Evolutionary conservation across 2,329 filamentous ascomycete species (phyloP), one percentile per base, ranked within the genome.

Genomic region (Nemania sp.): DNA sequence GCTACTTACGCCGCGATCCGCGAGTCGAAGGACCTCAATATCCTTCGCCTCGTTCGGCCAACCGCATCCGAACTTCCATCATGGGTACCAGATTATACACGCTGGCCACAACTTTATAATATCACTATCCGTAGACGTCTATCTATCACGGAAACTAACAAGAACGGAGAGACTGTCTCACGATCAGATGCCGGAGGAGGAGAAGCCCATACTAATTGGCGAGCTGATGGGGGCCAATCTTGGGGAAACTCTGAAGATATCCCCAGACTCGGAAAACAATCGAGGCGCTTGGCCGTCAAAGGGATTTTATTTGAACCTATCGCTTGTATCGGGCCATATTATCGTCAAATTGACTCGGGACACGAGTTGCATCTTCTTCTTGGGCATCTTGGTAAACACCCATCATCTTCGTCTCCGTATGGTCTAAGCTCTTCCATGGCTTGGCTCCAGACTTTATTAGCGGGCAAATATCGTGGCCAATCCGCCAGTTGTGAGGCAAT

Each of bases 1-100:
- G 55, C 55, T 29, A 58, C 55, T 5, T 45, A 58, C 47, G 38
- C 55, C 3, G 38, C 38, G 13, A 58, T 58, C 15, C 6, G 13
- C 18, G 55, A 58, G 27, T 26, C 15, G 38, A 18, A 43, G 15
- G 22, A 58, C 41, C 55, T 58, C 20, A 58, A 58, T n/a, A n/a
- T 26, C 18, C 55, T 58, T 43, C 55, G 55, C n/a, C 41, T 58
- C 15, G 41, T 47, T 58, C n/a, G 55, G 20, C n/a, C 55, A 58
- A 18, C 38, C 55, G 3, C 41, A 38, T 18, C 18, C 20, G 18
- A n/a, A 15, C 27, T 59, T 29, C 55, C 55, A 5, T 59, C 55
- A 27, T 59, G 55, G 55, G 55, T 59, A n/a, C 55, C 55, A 27
- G 43, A 59, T n/a, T 59, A 59, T 15, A 59, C 55, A 3, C n/a